Conservation (phyloP, 192 early-diverging fungal species). For the Physocladia obscura region DNA sequence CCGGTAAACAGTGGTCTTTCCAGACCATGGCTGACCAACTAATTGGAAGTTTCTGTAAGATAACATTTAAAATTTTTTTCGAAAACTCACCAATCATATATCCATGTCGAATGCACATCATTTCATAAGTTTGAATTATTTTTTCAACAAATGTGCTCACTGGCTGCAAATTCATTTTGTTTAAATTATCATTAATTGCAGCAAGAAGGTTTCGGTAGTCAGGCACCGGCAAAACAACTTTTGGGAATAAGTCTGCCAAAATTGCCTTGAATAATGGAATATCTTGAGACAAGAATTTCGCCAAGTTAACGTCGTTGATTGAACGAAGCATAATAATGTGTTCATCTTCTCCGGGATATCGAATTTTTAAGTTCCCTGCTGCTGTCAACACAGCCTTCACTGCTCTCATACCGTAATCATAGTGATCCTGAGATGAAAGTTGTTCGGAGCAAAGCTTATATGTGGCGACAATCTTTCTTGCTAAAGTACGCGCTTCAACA, state of each 20-base stretch:
- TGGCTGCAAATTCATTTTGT: conserved; percentile 54
- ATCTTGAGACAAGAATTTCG: conserved; percentile 63
- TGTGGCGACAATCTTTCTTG: conserved; percentile 61
- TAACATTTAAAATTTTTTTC: not conserved
- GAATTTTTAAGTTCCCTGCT: conserved; percentile 59
- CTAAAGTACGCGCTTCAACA: conserved; percentile 54
- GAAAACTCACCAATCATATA: conserved; percentile 57
- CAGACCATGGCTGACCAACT: conserved; percentile 57
- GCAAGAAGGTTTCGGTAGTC: conserved; percentile 55
- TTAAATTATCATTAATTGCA: conserved; percentile 48
- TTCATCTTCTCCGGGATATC: conserved; percentile 58
- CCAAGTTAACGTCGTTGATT: conserved; percentile 61
- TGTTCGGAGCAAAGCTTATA: conserved; percentile 67
- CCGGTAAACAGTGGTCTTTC: conserved; percentile 60
- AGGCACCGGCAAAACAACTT: conserved; percentile 53
- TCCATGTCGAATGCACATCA: conserved; percentile 66
- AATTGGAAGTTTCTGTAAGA: not conserved
- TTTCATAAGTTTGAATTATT: conserved; percentile 65
- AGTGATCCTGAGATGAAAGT: conserved; percentile 65
- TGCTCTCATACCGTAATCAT: conserved; percentile 65
- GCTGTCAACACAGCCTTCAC: conserved; percentile 65
- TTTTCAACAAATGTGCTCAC: conserved; percentile 54
- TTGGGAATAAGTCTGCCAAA: conserved; percentile 59
- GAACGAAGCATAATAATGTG: conserved; percentile 63
- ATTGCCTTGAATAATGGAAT: conserved; percentile 64